Percentiles rank a stretch among this genome's conserved stretches.
Evolutionary conservation across 2,329 filamentous ascomycete genomes (phyloP).

Genomic region (Arthroderma sp.): DNA sequence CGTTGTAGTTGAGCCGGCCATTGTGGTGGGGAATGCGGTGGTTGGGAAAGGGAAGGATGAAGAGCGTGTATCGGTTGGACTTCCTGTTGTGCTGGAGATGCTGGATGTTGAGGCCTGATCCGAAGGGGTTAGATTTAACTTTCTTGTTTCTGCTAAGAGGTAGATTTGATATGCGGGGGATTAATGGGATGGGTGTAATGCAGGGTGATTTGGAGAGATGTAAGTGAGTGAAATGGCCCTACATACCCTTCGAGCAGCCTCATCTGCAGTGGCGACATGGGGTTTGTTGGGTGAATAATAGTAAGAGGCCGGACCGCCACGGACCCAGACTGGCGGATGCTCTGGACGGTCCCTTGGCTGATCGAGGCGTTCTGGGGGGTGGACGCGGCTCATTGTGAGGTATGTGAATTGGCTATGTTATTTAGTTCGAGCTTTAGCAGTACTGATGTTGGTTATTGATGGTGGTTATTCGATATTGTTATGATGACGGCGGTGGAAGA

Average conservation of each 20-base stretch:
- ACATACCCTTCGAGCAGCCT: not conserved
- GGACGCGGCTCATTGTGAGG: too few species aligned
- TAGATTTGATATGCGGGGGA: not conserved
- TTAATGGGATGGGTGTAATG: not conserved
- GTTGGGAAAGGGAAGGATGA: constrained; percentile 3
- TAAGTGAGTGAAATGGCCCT: too few species aligned
- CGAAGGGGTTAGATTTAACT: not conserved
- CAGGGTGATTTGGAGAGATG: too few species aligned
- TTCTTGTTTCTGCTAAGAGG: not conserved
- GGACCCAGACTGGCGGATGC: constrained; percentile 11
- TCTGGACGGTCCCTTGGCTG: constrained; percentile 9
- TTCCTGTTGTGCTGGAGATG: constrained; percentile 9
- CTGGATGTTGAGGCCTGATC: constrained; percentile 19
- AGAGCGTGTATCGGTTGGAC: constrained; percentile 9
- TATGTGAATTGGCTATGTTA: too few species aligned
- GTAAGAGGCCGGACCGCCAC: constrained; percentile 10
- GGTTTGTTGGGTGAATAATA: constrained; percentile 6
- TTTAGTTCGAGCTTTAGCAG: too few species aligned
- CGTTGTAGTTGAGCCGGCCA: not conserved
- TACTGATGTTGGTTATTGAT: too few species aligned
- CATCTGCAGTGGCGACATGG: not conserved
- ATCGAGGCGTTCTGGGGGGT: not conserved
- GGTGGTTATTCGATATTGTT: too few species aligned
- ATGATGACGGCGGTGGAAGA: too few species aligned
- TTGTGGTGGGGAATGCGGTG: constrained; percentile 5